Percentiles rank a stretch among this genome's conserved stretches.
Conservation (phyloP, 176 grass and related monocot species). For the Areca catechu region DNA sequence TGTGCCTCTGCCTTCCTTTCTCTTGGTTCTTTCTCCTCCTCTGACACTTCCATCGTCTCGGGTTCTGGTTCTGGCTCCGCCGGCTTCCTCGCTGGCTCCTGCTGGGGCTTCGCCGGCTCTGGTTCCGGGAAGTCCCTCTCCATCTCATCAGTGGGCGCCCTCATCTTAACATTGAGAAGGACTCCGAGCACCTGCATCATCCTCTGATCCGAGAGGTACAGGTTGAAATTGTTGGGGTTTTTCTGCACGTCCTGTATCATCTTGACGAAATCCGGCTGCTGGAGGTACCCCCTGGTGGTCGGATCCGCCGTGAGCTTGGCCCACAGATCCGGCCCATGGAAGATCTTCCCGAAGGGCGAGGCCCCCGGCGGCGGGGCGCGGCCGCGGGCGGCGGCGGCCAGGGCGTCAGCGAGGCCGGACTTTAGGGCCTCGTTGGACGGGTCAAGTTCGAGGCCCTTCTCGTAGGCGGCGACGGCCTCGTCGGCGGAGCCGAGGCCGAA, state of each 20-base stretch:
- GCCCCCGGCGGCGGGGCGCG: conserved; percentile 27
- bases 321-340: conserved; percentile 93
- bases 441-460: conserved; percentile 71
- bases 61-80: conserved; percentile 25
- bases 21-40: conserved; percentile 42
- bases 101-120: conserved; percentile 8
- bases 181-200: conserved; percentile 96
- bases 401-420: conserved; percentile 61
- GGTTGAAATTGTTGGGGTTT: conserved; percentile 68
- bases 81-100: conserved; percentile 31
- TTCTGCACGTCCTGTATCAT: conserved; percentile 86
- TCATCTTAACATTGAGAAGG: conserved; percentile 93
- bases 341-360: conserved; percentile 59
- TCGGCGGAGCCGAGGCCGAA: conserved; percentile 58
- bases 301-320: conserved; percentile 76
- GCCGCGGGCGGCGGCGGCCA: conserved; percentile 26
- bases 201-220: conserved; percentile 64
- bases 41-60: conserved; percentile 65
- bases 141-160: conserved; percentile 32
- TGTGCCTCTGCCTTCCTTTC: conserved; percentile 64
- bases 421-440: conserved; percentile 71
- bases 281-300: conserved; percentile 56
- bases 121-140: conserved; percentile 27
- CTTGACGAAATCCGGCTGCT: conserved; percentile 75
- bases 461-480: conserved; percentile 57